These are phyloP conservation scores for Nasturtium officinale DNA, from an alignment of 345 rosid genomes.

Conservation along the genomic window DNA sequence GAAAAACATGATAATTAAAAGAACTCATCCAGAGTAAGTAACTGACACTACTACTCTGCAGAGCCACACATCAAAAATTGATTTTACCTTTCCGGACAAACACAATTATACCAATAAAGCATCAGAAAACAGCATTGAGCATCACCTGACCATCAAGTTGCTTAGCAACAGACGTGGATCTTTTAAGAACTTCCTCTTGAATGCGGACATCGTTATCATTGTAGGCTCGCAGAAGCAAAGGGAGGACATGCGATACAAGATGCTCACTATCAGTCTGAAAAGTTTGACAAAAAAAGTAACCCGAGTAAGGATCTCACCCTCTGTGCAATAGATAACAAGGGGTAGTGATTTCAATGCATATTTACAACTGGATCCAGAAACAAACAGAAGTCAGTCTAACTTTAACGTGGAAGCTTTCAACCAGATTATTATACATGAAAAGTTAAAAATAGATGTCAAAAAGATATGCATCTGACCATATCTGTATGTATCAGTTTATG, in stretches of 20 bases:
- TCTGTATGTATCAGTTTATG: conserved; percentile 6
- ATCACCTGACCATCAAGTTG: conserved; percentile 89
- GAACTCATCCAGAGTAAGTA: conserved; percentile 2
- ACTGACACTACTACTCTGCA: not conserved
- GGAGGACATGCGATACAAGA: conserved; percentile 67
- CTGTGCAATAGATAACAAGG: conserved; percentile 8
- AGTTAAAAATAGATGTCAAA: not conserved
- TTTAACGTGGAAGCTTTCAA: conserved; percentile 28
- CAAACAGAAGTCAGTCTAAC: conserved; percentile 11
- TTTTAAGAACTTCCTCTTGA: conserved; percentile 90
- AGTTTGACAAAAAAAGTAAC: conserved; percentile 25
- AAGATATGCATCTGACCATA: not conserved
- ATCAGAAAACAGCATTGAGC: conserved; percentile 15
- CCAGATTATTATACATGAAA: not conserved
- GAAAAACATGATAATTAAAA: not conserved
- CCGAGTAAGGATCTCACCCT: not conserved
- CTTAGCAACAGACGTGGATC: conserved; percentile 66
- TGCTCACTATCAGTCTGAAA: conserved; percentile 77
- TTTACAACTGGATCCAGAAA: conserved; percentile 11
- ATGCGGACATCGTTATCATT: conserved; percentile 93
- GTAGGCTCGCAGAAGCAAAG: conserved; percentile 89
- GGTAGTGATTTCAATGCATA: conserved; percentile 24
- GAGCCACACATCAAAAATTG: not conserved
- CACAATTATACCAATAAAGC: not conserved
- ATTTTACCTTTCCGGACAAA: not conserved